Evolutionary conservation across 441 rosid species (phyloP).

Genomic region (Arabidopsis hybrid): DNA sequence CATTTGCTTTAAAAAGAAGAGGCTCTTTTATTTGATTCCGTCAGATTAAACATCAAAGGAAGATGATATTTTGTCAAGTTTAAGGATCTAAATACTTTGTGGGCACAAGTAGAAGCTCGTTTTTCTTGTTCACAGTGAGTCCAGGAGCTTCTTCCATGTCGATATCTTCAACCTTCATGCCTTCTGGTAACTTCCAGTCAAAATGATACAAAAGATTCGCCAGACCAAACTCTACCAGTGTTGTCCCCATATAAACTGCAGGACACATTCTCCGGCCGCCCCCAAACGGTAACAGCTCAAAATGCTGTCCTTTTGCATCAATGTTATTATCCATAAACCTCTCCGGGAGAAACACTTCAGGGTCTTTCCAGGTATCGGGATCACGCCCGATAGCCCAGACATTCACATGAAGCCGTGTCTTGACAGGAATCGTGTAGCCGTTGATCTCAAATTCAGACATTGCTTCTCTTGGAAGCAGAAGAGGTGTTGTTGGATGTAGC

Average conservation of each 20-base stretch:
- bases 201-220: conserved; percentile 59
- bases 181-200: conserved; percentile 59
- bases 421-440: conserved; percentile 47
- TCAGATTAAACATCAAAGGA: too few relatives aligned
- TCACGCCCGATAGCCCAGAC: conserved; percentile 73
- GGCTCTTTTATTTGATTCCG: too few relatives aligned
- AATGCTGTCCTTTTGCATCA: conserved; percentile 61
- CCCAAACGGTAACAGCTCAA: conserved; percentile 64
- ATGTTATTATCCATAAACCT: conserved; percentile 57
- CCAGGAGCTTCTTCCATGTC: conserved; percentile 56
- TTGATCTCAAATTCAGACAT: conserved; percentile 49
- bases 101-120: conserved; percentile 51
- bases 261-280: conserved; percentile 68
- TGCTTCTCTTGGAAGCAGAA: conserved; percentile 57
- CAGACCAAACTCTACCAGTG: conserved; percentile 50
- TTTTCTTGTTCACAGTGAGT: conserved; percentile 47
- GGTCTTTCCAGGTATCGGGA: conserved; percentile 58
- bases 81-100: neutral
- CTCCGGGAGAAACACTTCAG: conserved; percentile 59
- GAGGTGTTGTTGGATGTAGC: conserved; percentile 60
- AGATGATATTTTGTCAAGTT: too few relatives aligned
- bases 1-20: too few relatives aligned
- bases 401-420: conserved; percentile 59
- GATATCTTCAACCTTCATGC: conserved; percentile 43
- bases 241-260: conserved; percentile 49